Evolutionary conservation across 257 asterid genomes (phyloP), one percentile per base, ranked within the genome.

Genomic region (Leonotis leonurus): DNA sequence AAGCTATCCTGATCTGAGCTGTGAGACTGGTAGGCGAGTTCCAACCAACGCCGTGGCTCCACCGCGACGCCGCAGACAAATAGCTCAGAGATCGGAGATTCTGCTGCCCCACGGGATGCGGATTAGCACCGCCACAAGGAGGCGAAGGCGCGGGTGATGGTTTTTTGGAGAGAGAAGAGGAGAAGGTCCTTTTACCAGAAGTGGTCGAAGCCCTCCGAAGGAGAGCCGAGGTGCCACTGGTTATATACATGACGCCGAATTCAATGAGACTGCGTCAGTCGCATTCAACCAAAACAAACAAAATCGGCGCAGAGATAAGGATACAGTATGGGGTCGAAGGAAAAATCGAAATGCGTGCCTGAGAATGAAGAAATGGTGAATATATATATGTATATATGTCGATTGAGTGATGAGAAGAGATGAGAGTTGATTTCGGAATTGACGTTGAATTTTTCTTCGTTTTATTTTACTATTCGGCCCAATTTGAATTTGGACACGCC

Each of bases 31-130:
- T 17, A 18, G 89, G 95, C 26, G 96, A 91, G 61, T 85, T 82
- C 96, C 98, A 91, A 51, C 76, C 94, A 44, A 58, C 86, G 8
- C 96, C 94, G 86, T 91, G 98, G 60, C 98, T 88, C 96, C 96
- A 88, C 69, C 94, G 73, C 50, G 88, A 72, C 33, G 88, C 78
- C 33, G 76, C 81, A 9, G 87, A 78, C 43, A 81, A 64, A 70
- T 59, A 78, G 40, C 90, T 74, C 56, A 80, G 71, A 52, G 77
- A 80, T 73, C 89, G 78, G 71, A 27, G 71, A 16, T 70, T 73
- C 65, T 66, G 79, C 3, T 53, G 76, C 24, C 65, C 69, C 7
- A 17, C 69, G 2, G 76, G 43, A 20, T 4, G 22, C 56, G 56
- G 56, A 33, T 17, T 51, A 30, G 35, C 35, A 52, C 44, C 25